Evolutionary conservation across 1,284 basidiomycete species (phyloP).

Genomic region (Ceratobasidium sp.): DNA sequence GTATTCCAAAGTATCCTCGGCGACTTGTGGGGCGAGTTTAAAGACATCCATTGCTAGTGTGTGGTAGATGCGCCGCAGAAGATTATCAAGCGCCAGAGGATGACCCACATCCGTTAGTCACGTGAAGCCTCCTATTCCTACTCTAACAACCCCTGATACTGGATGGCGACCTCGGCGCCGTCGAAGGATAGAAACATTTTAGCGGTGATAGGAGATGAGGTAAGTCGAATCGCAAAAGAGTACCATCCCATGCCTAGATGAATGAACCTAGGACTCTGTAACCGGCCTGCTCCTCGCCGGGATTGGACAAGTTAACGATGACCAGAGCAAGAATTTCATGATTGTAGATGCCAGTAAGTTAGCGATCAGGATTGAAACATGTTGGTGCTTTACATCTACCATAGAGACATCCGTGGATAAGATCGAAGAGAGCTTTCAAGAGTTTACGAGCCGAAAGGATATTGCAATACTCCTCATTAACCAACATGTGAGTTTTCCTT

Average conservation of each 20-base stretch:
- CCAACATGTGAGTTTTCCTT: slow-evolving; percentile 80
- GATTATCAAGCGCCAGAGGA: slow-evolving; percentile 16
- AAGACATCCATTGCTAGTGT: slow-evolving; percentile 62
- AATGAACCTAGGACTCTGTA: slow-evolving; percentile 81
- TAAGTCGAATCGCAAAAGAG: slow-evolving; percentile 55
- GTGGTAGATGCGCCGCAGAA: neutral
- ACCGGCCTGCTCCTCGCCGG: slow-evolving; percentile 93
- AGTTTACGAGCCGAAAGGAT: slow-evolving; percentile 91
- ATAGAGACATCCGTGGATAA: slow-evolving; percentile 88
- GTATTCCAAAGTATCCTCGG: slow-evolving; percentile 88
- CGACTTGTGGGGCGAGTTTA: slow-evolving; percentile 75
- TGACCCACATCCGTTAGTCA: neutral
- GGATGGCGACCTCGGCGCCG: slow-evolving; percentile 56
- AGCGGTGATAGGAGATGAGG: slow-evolving; percentile 96
- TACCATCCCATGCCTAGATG: neutral
- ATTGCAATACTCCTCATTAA: slow-evolving; percentile 96
- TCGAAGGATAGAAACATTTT: slow-evolving; percentile 87
- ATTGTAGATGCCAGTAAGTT: slow-evolving; percentile 88
- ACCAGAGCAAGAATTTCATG: slow-evolving; percentile 95
- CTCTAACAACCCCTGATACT: slow-evolving; percentile 40
- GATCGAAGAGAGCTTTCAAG: slow-evolving; percentile 90
- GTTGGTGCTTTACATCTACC: neutral
- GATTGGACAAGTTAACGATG: slow-evolving; percentile 86
- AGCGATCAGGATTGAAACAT: too few species aligned
- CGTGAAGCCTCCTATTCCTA: slow-evolving; percentile 38